Evolutionary conservation across 148 eudicot genomes (phyloP).

Genomic region (Fagopyrum tataricum): DNA sequence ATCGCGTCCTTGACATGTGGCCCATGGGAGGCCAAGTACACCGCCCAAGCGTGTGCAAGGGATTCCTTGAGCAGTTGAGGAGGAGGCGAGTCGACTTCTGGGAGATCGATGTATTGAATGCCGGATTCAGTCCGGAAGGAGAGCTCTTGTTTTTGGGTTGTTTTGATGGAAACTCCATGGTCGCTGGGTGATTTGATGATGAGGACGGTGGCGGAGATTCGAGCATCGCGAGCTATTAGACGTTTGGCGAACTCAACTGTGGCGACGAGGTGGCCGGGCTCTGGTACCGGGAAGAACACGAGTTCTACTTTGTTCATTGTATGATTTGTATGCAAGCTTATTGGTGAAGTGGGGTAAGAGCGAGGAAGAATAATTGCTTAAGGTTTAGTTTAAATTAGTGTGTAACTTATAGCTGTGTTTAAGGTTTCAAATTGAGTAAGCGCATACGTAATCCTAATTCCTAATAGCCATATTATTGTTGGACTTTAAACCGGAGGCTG

Average conservation of each 20-base stretch:
- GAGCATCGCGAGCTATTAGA: neutral
- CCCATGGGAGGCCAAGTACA: too few relatives aligned
- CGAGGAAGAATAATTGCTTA: neutral
- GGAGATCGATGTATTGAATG: too few relatives aligned
- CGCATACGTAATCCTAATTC: too few relatives aligned
- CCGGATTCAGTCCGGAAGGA: too few relatives aligned
- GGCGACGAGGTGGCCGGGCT: neutral
- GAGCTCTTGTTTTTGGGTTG: too few relatives aligned
- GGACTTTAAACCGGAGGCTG: too few relatives aligned
- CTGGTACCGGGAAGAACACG: conserved; percentile 1
- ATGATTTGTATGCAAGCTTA: too few relatives aligned
- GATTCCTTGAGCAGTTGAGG: too few relatives aligned
- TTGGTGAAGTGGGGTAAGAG: neutral
- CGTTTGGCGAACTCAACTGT: neutral
- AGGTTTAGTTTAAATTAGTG: neutral
- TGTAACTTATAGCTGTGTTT: neutral
- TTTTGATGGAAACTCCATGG: neutral
- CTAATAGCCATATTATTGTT: too few relatives aligned
- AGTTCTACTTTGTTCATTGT: neutral
- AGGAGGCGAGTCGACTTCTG: too few relatives aligned
- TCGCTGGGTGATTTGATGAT: conserved; percentile 2
- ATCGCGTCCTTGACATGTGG: too few relatives aligned
- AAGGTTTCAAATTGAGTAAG: neutral
- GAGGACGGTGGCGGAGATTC: conserved; percentile 3
- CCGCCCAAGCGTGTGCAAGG: too few relatives aligned